phyloP scores from a whole-genome alignment of 2,329 filamentous ascomycete genomes.

The Stachybotrys elegans region DNA sequence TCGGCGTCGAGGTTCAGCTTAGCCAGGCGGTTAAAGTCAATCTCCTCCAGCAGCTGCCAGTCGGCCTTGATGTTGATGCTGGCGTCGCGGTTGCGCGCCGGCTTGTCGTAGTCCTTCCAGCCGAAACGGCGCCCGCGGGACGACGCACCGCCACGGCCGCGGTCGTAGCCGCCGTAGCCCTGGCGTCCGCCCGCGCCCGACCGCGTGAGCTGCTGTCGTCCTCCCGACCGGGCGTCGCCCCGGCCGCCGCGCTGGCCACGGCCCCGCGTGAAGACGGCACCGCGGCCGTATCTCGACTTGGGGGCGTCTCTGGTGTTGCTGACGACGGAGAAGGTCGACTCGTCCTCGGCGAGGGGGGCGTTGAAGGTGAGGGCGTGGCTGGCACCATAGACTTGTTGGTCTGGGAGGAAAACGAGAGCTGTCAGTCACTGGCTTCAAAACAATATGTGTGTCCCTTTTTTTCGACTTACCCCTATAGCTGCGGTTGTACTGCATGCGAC shows the following conservation, averaged over 20 bases:
- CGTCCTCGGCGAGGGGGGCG: slow-evolving; percentile 87
- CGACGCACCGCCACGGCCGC: slow-evolving; percentile 63
- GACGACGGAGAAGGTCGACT: slow-evolving; percentile 95
- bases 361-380: slow-evolving; percentile 84
- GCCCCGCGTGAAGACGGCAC: slow-evolving; percentile 83
- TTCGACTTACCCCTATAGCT: slow-evolving; percentile 74
- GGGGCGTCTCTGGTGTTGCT: slow-evolving; percentile 86
- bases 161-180: slow-evolving; percentile 58
- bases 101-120: slow-evolving; percentile 99
- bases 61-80: slow-evolving; percentile 95
- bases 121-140: slow-evolving; percentile 81
- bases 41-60: slow-evolving; percentile 95
- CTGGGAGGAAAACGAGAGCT: slow-evolving; percentile 45
- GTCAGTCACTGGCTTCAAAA: not conserved
- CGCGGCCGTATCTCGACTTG: slow-evolving; percentile 84
- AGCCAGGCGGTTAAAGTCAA: slow-evolving; percentile 90
- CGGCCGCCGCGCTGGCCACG: slow-evolving; percentile 73
- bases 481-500: slow-evolving; percentile 83
- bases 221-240: slow-evolving; percentile 54
- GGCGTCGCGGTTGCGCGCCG: slow-evolving; percentile 89
- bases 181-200: slow-evolving; percentile 64
- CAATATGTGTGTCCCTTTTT: slow-evolving; percentile 6
- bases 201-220: slow-evolving; percentile 62
- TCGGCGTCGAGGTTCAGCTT: slow-evolving; percentile 96
- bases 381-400: slow-evolving; percentile 95